Percentiles rank a stretch among this genome's conserved stretches.
Conservation (phyloP, 1,284 basidiomycete species). For the Ceratobasidium sp. region DNA sequence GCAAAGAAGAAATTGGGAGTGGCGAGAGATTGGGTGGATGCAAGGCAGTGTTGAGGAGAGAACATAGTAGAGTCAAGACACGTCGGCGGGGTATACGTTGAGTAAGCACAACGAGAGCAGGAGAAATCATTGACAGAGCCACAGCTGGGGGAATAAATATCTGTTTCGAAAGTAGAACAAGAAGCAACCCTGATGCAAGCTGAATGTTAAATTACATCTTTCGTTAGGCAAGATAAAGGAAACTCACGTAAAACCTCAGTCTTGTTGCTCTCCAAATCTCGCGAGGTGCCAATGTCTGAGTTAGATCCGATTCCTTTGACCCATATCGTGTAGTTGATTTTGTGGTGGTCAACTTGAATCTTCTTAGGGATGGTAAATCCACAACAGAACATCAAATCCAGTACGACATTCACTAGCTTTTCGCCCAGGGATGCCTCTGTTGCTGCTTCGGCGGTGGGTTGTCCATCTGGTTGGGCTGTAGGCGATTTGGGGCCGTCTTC, state of each 20-base stretch:
- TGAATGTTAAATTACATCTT: background rate
- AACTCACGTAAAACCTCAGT: conserved; percentile 78
- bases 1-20: conserved; percentile 56
- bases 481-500: conserved; percentile 47
- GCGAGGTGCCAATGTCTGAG: conserved; percentile 71
- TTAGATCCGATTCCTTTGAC: conserved; percentile 91
- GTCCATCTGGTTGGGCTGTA: conserved; percentile 41
- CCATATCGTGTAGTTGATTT: conserved; percentile 89
- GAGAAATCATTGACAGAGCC: conserved; percentile 74
- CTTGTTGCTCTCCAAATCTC: conserved; percentile 81
- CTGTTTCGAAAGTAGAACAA: conserved; percentile 85
- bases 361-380: conserved; percentile 87
- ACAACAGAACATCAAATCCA: conserved; percentile 90
- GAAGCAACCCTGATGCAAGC: conserved; percentile 62
- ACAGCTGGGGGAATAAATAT: conserved; percentile 81
- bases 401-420: conserved; percentile 76
- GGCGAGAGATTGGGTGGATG: conserved; percentile 62
- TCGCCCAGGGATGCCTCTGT: conserved; percentile 79
- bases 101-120: conserved; percentile 80
- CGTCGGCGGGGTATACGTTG: conserved; percentile 72
- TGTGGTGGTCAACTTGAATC: conserved; percentile 80
- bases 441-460: conserved; percentile 58
- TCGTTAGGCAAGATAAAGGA: background rate
- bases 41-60: conserved; percentile 88
- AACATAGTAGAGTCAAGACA: conserved; percentile 88